Evolutionary conservation across 495 filamentous ascomycete genomes (phyloP).

Genomic region (Cryomyces minteri): DNA sequence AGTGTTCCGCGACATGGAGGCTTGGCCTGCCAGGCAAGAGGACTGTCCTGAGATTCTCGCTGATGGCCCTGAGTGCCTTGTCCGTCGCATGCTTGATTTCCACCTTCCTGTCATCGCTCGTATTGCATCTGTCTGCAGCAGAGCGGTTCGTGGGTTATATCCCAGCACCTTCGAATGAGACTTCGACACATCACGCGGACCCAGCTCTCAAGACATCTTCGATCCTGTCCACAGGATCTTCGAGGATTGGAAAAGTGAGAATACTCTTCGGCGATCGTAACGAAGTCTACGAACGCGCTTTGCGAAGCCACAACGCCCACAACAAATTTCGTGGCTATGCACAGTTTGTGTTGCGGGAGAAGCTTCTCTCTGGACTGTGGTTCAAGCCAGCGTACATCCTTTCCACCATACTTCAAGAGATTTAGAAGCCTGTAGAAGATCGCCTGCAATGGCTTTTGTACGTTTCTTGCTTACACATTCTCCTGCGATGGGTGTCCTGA

Average conservation of each 20-base stretch:
- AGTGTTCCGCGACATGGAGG: no score
- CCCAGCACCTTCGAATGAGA: no score
- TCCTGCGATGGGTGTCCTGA: slow-evolving; percentile 23
- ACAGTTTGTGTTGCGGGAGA: slow-evolving; percentile 13
- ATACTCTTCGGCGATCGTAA: neutral
- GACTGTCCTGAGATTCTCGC: no score
- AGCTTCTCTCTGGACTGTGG: slow-evolving; percentile 20
- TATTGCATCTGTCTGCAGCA: no score
- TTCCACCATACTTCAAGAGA: neutral
- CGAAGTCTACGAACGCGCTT: slow-evolving; percentile 14
- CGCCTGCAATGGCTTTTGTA: slow-evolving; percentile 34
- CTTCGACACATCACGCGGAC: no score
- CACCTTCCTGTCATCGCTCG: no score
- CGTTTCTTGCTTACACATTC: slow-evolving; percentile 33
- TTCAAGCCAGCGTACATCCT: slow-evolving; percentile 26
- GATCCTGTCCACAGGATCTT: no score
- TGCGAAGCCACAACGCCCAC: slow-evolving; percentile 16
- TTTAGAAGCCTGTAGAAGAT: slow-evolving; percentile 25
- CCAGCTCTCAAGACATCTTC: no score
- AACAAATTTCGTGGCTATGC: slow-evolving; percentile 16
- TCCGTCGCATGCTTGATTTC: no score
- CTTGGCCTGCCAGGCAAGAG: no score
- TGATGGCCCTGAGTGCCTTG: no score
- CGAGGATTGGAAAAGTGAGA: slow-evolving; percentile 1
- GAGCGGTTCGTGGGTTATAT: no score